Percentiles rank a stretch among this genome's conserved stretches.
Evolutionary conservation across 2,329 filamentous ascomycete genomes (phyloP).

Genomic region (Calonectria hawksworthii): DNA sequence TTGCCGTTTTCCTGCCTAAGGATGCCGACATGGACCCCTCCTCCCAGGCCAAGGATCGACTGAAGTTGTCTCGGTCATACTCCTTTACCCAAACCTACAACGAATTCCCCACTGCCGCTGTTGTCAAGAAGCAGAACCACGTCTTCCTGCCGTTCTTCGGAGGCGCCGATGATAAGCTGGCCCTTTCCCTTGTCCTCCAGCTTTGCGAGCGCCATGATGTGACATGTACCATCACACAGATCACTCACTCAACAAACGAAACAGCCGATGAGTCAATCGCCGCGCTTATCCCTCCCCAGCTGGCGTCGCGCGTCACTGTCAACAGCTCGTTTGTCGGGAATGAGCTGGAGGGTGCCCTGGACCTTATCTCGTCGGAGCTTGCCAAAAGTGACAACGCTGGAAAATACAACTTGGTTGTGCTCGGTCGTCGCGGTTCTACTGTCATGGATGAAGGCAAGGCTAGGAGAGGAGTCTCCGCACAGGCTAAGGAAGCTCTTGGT

Average conservation of each 20-base stretch:
- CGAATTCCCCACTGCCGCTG: constrained; percentile 1
- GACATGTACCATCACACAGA: constrained; percentile 3
- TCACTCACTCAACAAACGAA: not conserved
- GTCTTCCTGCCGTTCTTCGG: constrained; percentile 20
- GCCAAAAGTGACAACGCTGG: not conserved
- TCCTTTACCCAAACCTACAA: constrained; percentile 17
- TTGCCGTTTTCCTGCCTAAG: constrained; percentile 18
- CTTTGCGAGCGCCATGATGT: constrained; percentile 17
- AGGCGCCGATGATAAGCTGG: constrained; percentile 5
- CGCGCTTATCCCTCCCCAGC: not conserved
- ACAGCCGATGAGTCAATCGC: not conserved
- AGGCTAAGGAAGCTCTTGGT: constrained; percentile 15
- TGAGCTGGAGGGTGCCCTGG: not conserved
- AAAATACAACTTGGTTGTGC: constrained; percentile 9
- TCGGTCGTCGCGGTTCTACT: not conserved
- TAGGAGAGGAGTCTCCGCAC: not conserved
- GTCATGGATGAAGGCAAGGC: constrained; percentile 17
- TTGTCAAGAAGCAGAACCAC: constrained; percentile 16
- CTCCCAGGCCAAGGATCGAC: constrained; percentile 3
- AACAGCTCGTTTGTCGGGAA: not conserved
- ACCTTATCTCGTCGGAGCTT: not conserved
- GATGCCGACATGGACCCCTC: not conserved
- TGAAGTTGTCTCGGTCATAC: constrained; percentile 16
- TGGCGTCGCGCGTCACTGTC: not conserved
- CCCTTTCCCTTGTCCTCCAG: constrained; percentile 1